phyloP scores from a whole-genome alignment of 129 eudicot species.

The Flaveria ramosissima region DNA sequence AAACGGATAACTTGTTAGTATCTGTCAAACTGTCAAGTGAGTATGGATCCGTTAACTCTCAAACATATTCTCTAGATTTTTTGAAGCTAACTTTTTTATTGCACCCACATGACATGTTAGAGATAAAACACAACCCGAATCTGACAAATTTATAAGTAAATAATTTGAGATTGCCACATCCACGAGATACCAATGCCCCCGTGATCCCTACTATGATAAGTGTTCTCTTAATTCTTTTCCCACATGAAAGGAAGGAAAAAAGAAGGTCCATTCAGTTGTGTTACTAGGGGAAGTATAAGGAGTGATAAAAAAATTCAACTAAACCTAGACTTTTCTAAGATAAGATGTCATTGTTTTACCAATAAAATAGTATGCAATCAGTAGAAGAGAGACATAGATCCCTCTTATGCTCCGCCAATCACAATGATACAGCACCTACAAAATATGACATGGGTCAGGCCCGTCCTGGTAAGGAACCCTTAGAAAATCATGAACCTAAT shows the following conservation, averaged over 20 bases:
- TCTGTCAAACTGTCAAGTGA: background rate
- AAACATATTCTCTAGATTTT: background rate
- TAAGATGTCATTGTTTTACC: constrained; percentile 47
- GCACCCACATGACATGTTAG: background rate
- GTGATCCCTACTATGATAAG: background rate
- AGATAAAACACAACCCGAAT: background rate
- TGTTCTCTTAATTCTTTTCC: background rate
- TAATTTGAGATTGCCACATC: background rate
- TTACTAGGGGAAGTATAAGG: constrained; percentile 3
- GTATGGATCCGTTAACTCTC: background rate
- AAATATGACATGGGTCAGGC: background rate
- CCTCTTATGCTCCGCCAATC: constrained; percentile 54
- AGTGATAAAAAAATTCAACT: background rate
- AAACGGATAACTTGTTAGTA: no score
- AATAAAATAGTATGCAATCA: constrained; percentile 72
- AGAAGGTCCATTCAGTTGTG: background rate
- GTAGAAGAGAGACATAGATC: constrained; percentile 56
- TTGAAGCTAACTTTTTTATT: background rate
- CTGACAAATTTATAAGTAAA: background rate
- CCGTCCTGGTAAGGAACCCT: constrained; percentile 4
- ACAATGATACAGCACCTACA: constrained; percentile 90
- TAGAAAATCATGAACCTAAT: constrained; percentile 19
- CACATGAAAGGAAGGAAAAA: no score
- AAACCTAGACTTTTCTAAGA: background rate
- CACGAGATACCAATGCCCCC: constrained; percentile 10